These are phyloP conservation scores for Pseudocercospora macadamiae DNA, from an alignment of 2,329 filamentous ascomycete genomes.

Conservation along the genomic window DNA sequence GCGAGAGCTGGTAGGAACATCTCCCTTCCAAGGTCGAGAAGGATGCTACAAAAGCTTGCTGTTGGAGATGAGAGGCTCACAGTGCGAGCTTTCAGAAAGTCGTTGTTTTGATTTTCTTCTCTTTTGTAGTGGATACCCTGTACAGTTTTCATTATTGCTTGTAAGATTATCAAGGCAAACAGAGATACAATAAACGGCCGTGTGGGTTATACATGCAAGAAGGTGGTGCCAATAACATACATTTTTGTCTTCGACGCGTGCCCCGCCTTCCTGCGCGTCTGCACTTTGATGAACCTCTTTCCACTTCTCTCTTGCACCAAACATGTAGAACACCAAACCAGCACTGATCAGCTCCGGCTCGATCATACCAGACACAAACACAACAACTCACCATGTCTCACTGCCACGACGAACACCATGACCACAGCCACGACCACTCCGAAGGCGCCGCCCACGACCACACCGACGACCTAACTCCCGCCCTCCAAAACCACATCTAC, in stretches of 20 bases:
- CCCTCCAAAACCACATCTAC: constrained; percentile 87
- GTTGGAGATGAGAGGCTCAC: neutral
- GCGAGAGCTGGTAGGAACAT: constrained; percentile 33
- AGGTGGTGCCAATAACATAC: no score
- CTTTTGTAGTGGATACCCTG: constrained; percentile 10
- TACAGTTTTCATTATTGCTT: no score
- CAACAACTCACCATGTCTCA: constrained; percentile 43
- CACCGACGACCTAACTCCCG: constrained; percentile 87
- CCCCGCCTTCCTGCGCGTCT: neutral
- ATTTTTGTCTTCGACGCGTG: neutral
- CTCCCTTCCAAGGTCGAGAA: neutral
- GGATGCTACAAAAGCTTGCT: neutral
- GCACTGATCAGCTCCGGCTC: constrained; percentile 15
- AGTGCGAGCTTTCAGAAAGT: neutral
- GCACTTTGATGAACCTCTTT: neutral
- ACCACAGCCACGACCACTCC: constrained; percentile 53
- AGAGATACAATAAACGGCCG: no score
- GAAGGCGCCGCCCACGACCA: constrained; percentile 75
- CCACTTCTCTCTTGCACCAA: constrained; percentile 1
- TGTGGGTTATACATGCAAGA: neutral
- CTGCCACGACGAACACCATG: constrained; percentile 52
- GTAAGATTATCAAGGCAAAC: no score
- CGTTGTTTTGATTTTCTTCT: neutral
- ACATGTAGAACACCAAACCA: constrained; percentile 10
- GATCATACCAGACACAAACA: neutral